Base-by-base conservation (phyloP, 2,329 filamentous ascomycete species). In the Cladosporium sp. region DNA sequence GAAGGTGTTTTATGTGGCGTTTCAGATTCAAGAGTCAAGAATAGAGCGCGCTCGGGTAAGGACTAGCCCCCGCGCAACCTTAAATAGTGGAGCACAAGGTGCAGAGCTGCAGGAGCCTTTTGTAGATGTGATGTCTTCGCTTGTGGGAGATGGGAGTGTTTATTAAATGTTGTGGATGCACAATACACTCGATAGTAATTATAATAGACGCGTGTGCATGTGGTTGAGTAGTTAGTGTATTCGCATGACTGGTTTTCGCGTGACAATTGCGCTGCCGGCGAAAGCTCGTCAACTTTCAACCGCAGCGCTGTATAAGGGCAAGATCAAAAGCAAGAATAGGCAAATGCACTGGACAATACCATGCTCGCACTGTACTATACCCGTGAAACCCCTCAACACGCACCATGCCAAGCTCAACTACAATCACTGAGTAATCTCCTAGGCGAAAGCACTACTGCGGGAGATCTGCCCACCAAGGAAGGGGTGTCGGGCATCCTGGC, bases 1-100 rank as follows among this genome's bases (percentile, higher is more conserved):
- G 52, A 55, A 55, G 52, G 41, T 49, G 58, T 60, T 60, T 60
- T 47, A 60, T 60, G 58, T 60, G 58, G 58, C 58, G 58, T 60
- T 60, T 60, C 58, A 60, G 58, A n/a, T 49, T 51, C n/a, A 2
- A 30, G 24, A 14, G 8, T 44, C 55, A 21, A 34, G 21, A 41
- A 58, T 58, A 58, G 55, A 60, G 21, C 54, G 54, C 55, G 55
- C 55, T 18, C 36, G 47, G 24, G n/a, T 51, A 24, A 11, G n/a
- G 49, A 38, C 54, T 58, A 58, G 54, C 32, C 55, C 34, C 55
- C 55, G 55, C 55, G 55, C 34, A 34, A 58, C 54, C 32, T 58
- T 58, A 58, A 38, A 38, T 34, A 15, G 34, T 58, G 55, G 55
- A 58, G 55, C 34, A 36, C 34, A 58, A 58, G 55, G 55, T 58